Conservation (phyloP, 2,329 filamentous ascomycete genomes). For the Dryadomyces quercivorus region DNA sequence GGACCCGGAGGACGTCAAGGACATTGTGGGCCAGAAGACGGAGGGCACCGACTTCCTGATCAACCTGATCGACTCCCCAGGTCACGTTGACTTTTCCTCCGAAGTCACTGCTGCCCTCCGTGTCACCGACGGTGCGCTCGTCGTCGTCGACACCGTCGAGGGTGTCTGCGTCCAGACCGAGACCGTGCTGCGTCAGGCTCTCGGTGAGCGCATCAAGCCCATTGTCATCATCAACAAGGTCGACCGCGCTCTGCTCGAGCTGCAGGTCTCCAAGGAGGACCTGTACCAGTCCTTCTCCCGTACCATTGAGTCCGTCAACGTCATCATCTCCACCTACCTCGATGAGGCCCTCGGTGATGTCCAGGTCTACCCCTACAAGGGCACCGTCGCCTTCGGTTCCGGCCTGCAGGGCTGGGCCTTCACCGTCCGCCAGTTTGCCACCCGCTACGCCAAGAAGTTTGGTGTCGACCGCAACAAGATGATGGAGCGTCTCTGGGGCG, state of each 20-base stretch:
- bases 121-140: conserved; percentile 98
- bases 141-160: conserved; percentile 99
- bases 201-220: conserved; percentile 99
- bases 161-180: conserved; percentile 99
- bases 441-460: conserved; percentile 98
- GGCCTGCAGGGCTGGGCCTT: conserved; percentile 99
- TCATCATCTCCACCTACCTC: conserved; percentile 98
- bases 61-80: conserved; percentile 99
- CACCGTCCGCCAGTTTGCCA: conserved; percentile 95
- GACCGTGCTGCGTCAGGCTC: conserved; percentile 97
- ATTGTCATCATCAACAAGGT: conserved; percentile 99
- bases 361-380: conserved; percentile 96
- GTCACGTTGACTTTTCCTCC: conserved; percentile 99
- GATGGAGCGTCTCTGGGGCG: conserved; percentile 99
- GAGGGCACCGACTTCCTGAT: conserved; percentile 96
- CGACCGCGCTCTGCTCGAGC: conserved; percentile 96
- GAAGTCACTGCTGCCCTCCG: conserved; percentile 98
- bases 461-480: conserved; percentile 99
- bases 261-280: conserved; percentile 97
- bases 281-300: conserved; percentile 99
- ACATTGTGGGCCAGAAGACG: conserved; percentile 78
- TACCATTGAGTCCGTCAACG: conserved; percentile 99
- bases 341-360: conserved; percentile 96
- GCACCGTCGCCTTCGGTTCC: conserved; percentile 97
- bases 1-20: conserved; percentile 80